Evolutionary conservation across 2,329 filamentous ascomycete species (phyloP).

Genomic region (Aspergillus eucalypticola): DNA sequence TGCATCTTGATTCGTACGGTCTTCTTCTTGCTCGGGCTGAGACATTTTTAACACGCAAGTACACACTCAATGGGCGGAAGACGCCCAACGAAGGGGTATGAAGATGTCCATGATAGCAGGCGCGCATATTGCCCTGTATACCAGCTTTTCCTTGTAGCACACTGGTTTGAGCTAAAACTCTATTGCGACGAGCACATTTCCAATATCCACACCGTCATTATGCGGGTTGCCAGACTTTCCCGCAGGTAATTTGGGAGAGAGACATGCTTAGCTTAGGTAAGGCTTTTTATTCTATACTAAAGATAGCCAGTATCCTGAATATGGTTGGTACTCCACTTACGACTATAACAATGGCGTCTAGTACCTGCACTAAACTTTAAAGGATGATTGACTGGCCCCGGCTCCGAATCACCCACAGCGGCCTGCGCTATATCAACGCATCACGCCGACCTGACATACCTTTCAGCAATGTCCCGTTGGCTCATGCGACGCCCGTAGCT

Average conservation of each 20-base stretch:
- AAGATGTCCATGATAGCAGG: conserved; percentile 29
- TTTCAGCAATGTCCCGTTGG: conserved; percentile 67
- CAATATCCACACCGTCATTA: conserved; percentile 38
- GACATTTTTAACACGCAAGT: too few species aligned
- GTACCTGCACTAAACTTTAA: too few species aligned
- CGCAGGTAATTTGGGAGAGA: background rate
- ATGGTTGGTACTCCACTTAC: too few species aligned
- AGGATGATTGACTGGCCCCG: too few species aligned
- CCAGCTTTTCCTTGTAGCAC: conserved; percentile 36
- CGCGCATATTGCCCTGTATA: conserved; percentile 38
- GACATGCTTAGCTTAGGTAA: background rate
- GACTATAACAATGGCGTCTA: too few species aligned
- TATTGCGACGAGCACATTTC: conserved; percentile 30
- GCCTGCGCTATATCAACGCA: conserved; percentile 52
- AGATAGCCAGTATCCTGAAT: too few species aligned
- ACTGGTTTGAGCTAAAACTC: conserved; percentile 39
- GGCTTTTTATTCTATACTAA: too few species aligned
- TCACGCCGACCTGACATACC: conserved; percentile 57
- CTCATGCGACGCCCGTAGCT: conserved; percentile 58
- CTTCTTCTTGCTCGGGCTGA: too few species aligned
- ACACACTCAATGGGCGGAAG: conserved; percentile 31
- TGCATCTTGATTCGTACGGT: too few species aligned
- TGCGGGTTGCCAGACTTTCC: conserved; percentile 21
- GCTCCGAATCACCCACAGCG: conserved; percentile 27
- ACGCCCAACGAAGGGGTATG: conserved; percentile 36